A percentile compares a stretch with the other conserved stretches of the same genome.
These are phyloP conservation scores for Oldenlandia corymbosa DNA, from an alignment of 257 asterid species.

Conservation along the genomic window DNA sequence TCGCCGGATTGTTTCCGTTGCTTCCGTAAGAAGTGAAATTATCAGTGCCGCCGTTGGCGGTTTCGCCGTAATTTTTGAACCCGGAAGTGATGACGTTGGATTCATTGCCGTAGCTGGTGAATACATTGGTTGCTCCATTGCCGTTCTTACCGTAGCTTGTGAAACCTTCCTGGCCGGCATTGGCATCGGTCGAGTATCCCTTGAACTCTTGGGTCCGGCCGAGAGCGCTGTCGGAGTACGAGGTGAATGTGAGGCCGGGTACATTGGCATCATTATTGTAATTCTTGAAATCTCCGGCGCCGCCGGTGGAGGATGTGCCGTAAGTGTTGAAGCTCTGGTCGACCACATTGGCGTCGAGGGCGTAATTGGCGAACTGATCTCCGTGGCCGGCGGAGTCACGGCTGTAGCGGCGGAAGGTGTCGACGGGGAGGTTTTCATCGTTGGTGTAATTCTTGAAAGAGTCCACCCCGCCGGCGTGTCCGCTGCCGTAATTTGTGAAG, in stretches of 20 bases:
- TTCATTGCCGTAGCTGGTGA: slow-evolving; percentile 51
- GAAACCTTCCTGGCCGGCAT: slow-evolving; percentile 61
- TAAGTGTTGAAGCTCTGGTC: slow-evolving; percentile 79
- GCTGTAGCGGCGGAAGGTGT: slow-evolving; percentile 73
- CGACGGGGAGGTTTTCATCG: slow-evolving; percentile 31
- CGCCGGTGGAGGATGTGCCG: slow-evolving; percentile 57
- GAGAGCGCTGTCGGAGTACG: slow-evolving; percentile 56
- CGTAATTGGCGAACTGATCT: slow-evolving; percentile 55
- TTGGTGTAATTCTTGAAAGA: slow-evolving; percentile 57
- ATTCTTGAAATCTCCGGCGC: slow-evolving; percentile 45
- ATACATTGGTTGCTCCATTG: slow-evolving; percentile 51
- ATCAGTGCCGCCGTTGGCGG: slow-evolving; percentile 44
- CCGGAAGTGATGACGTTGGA: slow-evolving; percentile 63
- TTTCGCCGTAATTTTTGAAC: slow-evolving; percentile 62
- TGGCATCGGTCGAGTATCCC: slow-evolving; percentile 37
- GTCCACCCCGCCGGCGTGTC: slow-evolving; percentile 41
- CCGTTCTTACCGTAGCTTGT: slow-evolving; percentile 67
- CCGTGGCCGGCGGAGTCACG: slow-evolving; percentile 52
- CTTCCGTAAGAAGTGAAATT: slow-evolving; percentile 57
- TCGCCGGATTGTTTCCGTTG: slow-evolving; percentile 48
- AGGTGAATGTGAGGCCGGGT: slow-evolving; percentile 52
- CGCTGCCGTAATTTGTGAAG: slow-evolving; percentile 79
- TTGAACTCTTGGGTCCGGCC: slow-evolving; percentile 52
- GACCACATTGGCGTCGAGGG: slow-evolving; percentile 44
- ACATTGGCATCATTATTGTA: slow-evolving; percentile 40